Conservation (phyloP, 2,329 filamentous ascomycete species). For the Fusarium vanettenii region DNA sequence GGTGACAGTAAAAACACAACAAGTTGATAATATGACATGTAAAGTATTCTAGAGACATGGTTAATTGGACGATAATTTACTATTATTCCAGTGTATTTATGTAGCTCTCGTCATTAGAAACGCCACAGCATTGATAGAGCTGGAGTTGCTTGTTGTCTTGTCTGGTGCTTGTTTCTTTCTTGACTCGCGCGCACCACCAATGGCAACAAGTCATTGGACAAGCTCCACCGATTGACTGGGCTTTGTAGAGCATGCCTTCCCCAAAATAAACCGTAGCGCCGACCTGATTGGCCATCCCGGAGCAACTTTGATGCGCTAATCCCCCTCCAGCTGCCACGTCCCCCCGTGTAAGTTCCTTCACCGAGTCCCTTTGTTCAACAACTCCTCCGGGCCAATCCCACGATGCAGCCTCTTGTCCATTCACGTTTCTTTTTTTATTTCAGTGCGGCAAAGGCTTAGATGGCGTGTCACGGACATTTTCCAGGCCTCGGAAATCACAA, state of each 20-base stretch:
- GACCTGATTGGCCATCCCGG: slow-evolving; percentile 19
- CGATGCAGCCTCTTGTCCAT: slow-evolving; percentile 18
- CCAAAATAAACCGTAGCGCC: background rate
- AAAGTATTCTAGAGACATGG: background rate
- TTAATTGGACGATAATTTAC: no score
- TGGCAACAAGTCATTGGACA: background rate
- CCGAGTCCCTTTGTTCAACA: slow-evolving; percentile 34
- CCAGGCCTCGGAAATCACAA: slow-evolving; percentile 21
- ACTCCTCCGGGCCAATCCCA: slow-evolving; percentile 22
- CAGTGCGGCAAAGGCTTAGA: slow-evolving; percentile 10
- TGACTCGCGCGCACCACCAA: background rate
- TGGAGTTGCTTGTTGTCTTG: background rate
- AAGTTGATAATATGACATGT: background rate
- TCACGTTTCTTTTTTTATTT: background rate
- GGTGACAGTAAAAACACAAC: background rate
- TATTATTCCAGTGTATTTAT: no score
- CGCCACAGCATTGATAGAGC: background rate
- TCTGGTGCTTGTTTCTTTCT: background rate
- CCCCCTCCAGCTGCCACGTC: background rate
- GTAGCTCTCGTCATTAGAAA: no score
- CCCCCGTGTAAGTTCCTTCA: slow-evolving; percentile 33
- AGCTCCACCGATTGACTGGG: background rate
- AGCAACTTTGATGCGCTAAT: slow-evolving; percentile 31
- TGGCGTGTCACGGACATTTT: slow-evolving; percentile 8
- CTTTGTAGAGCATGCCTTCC: background rate